Evolutionary conservation across 331 rosid species (phyloP).

Genomic region (Malus hybrid): DNA sequence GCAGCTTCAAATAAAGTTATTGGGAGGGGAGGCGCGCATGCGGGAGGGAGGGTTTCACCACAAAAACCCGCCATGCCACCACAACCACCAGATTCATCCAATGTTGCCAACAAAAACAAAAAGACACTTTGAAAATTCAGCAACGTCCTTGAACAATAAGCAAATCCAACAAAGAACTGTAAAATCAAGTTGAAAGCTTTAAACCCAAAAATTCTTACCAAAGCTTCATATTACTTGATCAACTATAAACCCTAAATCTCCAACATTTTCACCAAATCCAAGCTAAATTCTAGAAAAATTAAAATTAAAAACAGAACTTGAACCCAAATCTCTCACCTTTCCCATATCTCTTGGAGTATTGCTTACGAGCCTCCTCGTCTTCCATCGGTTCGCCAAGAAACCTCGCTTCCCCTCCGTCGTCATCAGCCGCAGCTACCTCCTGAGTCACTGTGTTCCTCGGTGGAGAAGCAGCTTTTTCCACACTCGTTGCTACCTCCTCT

Average conservation of each 20-base stretch:
- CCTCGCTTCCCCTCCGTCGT: slow-evolving; percentile 3
- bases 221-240: background rate
- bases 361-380: slow-evolving; percentile 32
- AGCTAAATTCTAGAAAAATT: background rate
- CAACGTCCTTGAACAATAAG: background rate
- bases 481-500: background rate
- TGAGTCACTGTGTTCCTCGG: background rate
- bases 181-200: background rate
- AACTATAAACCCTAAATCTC: background rate
- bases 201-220: background rate
- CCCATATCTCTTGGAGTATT: slow-evolving; percentile 56
- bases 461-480: background rate
- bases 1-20: too few species aligned
- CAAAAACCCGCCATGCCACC: background rate
- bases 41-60: background rate
- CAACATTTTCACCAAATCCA: background rate
- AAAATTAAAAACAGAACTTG: too few species aligned
- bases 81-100: background rate
- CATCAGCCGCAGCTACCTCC: background rate
- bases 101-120: background rate
- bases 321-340: slow-evolving; percentile 14
- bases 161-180: background rate
- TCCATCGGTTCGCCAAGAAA: slow-evolving; percentile 37
- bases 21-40: background rate
- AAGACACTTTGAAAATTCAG: background rate